Percentiles rank a stretch among this genome's conserved stretches.
phyloP scores from a whole-genome alignment of 352 stramenopile genomes.

The Globisporangium recalcitrans region DNA sequence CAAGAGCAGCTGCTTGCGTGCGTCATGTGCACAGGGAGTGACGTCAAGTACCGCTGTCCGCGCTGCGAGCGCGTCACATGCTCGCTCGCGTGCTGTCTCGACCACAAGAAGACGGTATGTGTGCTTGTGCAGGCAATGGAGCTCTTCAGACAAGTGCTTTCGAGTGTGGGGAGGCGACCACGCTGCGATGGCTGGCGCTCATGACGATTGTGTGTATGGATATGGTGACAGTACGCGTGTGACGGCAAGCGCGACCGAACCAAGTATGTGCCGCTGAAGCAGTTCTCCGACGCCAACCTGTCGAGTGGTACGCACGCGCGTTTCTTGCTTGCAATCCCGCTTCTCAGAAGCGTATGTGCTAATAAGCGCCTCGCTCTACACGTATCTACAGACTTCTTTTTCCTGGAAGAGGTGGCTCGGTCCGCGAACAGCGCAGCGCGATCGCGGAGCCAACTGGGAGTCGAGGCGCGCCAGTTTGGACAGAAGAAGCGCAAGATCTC shows the following conservation, averaged over 20 bases:
- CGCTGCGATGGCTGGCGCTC: neutral
- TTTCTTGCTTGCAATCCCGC: neutral
- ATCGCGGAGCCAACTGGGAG: slow-evolving; percentile 36
- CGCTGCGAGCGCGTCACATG: slow-evolving; percentile 82
- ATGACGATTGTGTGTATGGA: slow-evolving; percentile 1
- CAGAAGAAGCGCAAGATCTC: slow-evolving; percentile 26
- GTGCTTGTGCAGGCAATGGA: neutral
- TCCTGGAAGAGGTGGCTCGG: slow-evolving; percentile 63
- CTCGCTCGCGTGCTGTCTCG: slow-evolving; percentile 69
- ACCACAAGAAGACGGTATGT: slow-evolving; percentile 73
- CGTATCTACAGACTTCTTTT: slow-evolving; percentile 57
- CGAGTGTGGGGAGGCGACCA: neutral
- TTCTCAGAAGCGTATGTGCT: neutral
- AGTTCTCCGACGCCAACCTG: slow-evolving; percentile 73
- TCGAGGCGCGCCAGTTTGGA: slow-evolving; percentile 25
- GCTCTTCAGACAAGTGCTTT: neutral
- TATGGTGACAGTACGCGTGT: slow-evolving; percentile 52
- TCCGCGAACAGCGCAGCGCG: slow-evolving; percentile 46
- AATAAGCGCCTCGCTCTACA: neutral
- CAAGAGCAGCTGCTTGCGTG: slow-evolving; percentile 25
- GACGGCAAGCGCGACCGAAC: slow-evolving; percentile 80
- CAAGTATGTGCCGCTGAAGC: slow-evolving; percentile 67
- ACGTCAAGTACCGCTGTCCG: slow-evolving; percentile 85
- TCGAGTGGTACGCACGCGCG: slow-evolving; percentile 43
- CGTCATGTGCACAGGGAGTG: slow-evolving; percentile 31